A percentile compares a stretch with the other conserved stretches of the same genome.
These are phyloP conservation scores for Talaromyces wortmannii DNA, from an alignment of 495 filamentous ascomycete genomes.

Conservation along the genomic window DNA sequence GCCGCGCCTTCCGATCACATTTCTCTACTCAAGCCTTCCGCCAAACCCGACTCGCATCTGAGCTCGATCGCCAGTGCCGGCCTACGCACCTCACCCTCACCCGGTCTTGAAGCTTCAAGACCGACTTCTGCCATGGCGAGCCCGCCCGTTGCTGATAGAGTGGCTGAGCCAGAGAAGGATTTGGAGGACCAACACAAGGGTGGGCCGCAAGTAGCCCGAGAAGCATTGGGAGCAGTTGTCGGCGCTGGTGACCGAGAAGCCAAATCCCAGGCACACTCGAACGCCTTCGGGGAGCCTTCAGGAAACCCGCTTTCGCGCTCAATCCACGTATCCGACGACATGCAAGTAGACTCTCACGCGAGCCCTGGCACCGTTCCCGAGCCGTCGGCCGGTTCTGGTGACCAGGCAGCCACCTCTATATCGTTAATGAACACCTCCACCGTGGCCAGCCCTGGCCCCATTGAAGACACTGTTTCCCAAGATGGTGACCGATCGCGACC, in stretches of 20 bases:
- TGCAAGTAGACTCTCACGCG: constrained; percentile 37
- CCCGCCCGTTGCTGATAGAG: constrained; percentile 17
- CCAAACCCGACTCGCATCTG: constrained; percentile 33
- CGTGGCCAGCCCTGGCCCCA: constrained; percentile 40
- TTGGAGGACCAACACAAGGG: constrained; percentile 18
- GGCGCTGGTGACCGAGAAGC: background rate
- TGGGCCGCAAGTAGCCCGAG: constrained; percentile 36
- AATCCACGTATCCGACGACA: constrained; percentile 31
- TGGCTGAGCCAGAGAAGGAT: constrained; percentile 27
- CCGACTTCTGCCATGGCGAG: background rate
- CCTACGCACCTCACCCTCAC: constrained; percentile 35
- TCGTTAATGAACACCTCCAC: constrained; percentile 35
- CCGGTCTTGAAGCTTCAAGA: background rate
- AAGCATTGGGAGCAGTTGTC: constrained; percentile 27
- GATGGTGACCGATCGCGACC: constrained; percentile 30
- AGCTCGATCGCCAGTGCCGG: constrained; percentile 41
- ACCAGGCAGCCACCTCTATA: constrained; percentile 19
- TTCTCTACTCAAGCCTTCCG: constrained; percentile 23
- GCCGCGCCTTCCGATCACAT: constrained; percentile 23
- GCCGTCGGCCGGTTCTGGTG: constrained; percentile 23
- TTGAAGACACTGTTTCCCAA: constrained; percentile 36
- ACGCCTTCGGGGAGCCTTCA: background rate
- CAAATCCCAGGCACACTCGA: background rate
- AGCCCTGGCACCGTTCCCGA: constrained; percentile 10
- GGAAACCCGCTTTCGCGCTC: constrained; percentile 16